Evolutionary conservation across 176 grass and related monocot species (phyloP).

Genomic region (Cenchrus purpureus): DNA sequence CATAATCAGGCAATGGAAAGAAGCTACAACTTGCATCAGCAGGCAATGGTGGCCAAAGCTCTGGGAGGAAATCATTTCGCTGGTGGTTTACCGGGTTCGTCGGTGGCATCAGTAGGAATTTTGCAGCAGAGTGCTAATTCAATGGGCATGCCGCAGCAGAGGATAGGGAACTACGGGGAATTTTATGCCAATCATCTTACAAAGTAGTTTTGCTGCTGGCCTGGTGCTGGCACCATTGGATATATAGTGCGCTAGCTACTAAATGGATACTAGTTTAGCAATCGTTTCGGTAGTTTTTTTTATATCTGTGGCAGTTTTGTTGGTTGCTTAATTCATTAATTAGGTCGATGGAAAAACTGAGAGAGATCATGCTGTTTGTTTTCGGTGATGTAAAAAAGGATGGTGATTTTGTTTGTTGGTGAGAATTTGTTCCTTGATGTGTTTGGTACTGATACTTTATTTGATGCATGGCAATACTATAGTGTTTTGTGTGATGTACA

Average conservation of each 20-base stretch:
- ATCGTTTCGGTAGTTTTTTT: background rate
- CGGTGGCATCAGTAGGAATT: background rate
- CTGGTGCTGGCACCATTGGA: background rate
- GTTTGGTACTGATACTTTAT: no score
- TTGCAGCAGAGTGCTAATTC: background rate
- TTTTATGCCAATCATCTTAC: background rate
- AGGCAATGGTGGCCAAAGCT: constrained; percentile 42
- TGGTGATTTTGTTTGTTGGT: background rate
- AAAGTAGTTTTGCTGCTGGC: background rate
- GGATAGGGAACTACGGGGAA: background rate
- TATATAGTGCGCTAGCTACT: background rate
- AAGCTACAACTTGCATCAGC: constrained; percentile 43
- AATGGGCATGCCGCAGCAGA: background rate
- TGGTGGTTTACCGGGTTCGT: background rate
- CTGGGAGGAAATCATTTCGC: constrained; percentile 22
- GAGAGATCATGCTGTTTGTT: no score
- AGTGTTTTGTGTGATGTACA: no score
- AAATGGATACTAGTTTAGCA: background rate
- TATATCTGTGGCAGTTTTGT: constrained; percentile 14
- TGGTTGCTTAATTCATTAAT: constrained; percentile 14
- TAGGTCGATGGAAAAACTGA: no score
- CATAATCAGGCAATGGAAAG: background rate
- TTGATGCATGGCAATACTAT: no score
- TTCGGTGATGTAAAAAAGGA: no score
- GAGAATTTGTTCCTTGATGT: background rate